These are phyloP conservation scores for Nidularia pulvinata DNA, from an alignment of 768 basidiomycete species.

Conservation along the genomic window DNA sequence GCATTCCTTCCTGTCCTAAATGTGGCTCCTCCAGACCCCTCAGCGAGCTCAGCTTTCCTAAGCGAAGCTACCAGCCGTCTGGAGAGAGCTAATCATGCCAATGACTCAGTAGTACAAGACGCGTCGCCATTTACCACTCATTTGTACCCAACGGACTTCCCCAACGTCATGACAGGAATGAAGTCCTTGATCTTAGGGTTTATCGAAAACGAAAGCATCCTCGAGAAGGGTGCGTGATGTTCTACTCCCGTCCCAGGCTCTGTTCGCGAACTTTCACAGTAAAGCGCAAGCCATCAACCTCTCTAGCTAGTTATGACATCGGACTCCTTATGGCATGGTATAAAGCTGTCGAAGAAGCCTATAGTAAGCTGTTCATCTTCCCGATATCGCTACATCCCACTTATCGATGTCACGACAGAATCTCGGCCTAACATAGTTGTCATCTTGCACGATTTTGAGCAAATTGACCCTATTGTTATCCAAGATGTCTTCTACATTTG, in stretches of 20 bases:
- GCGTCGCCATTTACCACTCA: slow-evolving; percentile 40
- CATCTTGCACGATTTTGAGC: slow-evolving; percentile 75
- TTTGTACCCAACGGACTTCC: slow-evolving; percentile 58
- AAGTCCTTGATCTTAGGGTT: slow-evolving; percentile 55
- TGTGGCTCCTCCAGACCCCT: slow-evolving; percentile 28
- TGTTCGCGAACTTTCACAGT: slow-evolving; percentile 17
- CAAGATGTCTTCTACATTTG: slow-evolving; percentile 74
- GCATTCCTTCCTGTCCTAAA: not conserved
- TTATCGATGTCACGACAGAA: not conserved
- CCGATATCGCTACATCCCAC: too few relatives aligned
- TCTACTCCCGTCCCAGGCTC: not conserved
- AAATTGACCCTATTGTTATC: slow-evolving; percentile 59
- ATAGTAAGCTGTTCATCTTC: too few relatives aligned
- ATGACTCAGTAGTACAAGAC: slow-evolving; percentile 3
- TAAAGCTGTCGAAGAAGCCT: slow-evolving; percentile 9
- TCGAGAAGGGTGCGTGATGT: slow-evolving; percentile 15
- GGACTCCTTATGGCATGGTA: slow-evolving; percentile 62
- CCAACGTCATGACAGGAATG: slow-evolving; percentile 51
- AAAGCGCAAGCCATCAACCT: slow-evolving; percentile 46
- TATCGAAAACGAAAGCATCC: slow-evolving; percentile 29
- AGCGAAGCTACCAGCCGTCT: slow-evolving; percentile 37
- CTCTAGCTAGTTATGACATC: slow-evolving; percentile 65
- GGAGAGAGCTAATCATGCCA: slow-evolving; percentile 17
- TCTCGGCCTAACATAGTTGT: slow-evolving; percentile 44
- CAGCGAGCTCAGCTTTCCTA: slow-evolving; percentile 44